Evolutionary conservation across 2,329 filamentous ascomycete species (phyloP).

Genomic region (Neonectria magnoliae): DNA sequence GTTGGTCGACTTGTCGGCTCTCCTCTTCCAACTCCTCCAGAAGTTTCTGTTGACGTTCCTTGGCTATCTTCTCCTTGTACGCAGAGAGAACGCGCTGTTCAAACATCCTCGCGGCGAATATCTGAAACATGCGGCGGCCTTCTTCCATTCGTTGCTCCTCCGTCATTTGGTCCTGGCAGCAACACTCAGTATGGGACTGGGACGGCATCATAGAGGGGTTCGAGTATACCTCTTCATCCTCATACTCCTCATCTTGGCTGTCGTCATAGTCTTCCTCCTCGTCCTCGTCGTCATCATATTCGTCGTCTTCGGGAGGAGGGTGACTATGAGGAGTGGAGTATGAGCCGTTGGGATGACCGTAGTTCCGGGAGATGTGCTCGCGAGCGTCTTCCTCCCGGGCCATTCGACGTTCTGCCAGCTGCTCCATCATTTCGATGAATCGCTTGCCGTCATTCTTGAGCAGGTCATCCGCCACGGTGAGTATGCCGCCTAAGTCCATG

Average conservation of each 20-base stretch:
- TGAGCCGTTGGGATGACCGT: conserved; percentile 69
- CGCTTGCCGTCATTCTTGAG: conserved; percentile 99
- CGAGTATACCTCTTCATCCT: conserved; percentile 80
- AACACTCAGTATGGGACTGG: conserved; percentile 56
- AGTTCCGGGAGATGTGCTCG: conserved; percentile 69
- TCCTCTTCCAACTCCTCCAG: conserved; percentile 93
- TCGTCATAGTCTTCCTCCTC: conserved; percentile 70
- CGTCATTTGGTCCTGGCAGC: conserved; percentile 87
- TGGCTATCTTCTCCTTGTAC: conserved; percentile 97
- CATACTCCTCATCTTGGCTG: conserved; percentile 72
- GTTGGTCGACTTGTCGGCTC: conserved; percentile 76
- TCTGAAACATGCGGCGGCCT: conserved; percentile 98
- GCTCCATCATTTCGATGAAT: conserved; percentile 99
- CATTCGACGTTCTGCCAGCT: conserved; percentile 96
- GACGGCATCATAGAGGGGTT: conserved; percentile 53
- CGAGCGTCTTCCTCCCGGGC: conserved; percentile 89
- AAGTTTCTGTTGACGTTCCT: conserved; percentile 89
- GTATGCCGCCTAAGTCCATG: conserved; percentile 83
- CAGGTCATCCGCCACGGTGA: conserved; percentile 97
- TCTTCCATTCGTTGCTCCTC: conserved; percentile 99
- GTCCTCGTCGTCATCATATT: conserved; percentile 75
- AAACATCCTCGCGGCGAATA: conserved; percentile 99
- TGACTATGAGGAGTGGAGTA: conserved; percentile 73
- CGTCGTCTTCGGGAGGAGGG: conserved; percentile 80
- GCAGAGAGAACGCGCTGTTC: conserved; percentile 95